Evolutionary conservation across 1,284 basidiomycete genomes (phyloP).

Genomic region (Hypsizygus ulmarius): DNA sequence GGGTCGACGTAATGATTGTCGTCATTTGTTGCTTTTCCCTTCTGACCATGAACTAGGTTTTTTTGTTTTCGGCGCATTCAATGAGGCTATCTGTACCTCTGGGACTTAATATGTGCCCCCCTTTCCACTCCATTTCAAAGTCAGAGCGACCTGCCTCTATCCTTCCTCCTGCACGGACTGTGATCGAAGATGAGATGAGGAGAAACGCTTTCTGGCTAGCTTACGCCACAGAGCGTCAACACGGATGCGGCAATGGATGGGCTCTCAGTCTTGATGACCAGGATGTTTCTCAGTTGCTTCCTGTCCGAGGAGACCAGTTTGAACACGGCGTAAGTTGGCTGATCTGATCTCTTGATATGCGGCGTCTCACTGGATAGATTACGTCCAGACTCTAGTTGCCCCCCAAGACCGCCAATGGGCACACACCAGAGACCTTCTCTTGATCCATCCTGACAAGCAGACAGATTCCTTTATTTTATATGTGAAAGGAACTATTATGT

Average conservation of each 20-base stretch:
- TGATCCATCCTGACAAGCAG: conserved; percentile 58
- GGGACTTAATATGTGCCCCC: conserved; percentile 66
- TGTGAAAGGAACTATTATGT: conserved; percentile 64
- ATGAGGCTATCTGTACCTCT: conserved; percentile 62
- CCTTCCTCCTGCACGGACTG: conserved; percentile 52
- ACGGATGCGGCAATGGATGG: conserved; percentile 68
- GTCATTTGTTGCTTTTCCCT: background rate
- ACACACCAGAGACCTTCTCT: conserved; percentile 55
- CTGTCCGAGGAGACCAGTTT: conserved; percentile 59
- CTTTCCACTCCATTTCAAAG: conserved; percentile 61
- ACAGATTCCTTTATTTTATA: conserved; percentile 75
- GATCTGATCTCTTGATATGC: conserved; percentile 9
- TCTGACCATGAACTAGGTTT: conserved; percentile 43
- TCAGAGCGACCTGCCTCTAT: conserved; percentile 53
- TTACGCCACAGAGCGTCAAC: conserved; percentile 63
- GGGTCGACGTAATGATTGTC: conserved; percentile 57
- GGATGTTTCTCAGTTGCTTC: conserved; percentile 68
- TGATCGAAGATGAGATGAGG: conserved; percentile 66
- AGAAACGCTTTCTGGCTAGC: conserved; percentile 74
- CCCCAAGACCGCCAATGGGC: conserved; percentile 68
- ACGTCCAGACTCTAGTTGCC: conserved; percentile 46
- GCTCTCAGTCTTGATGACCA: conserved; percentile 68
- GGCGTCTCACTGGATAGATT: conserved; percentile 9
- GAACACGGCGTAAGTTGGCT: conserved; percentile 51
- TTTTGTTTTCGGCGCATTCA: conserved; percentile 52